Base-by-base conservation (phyloP, 257 asterid genomes). In the Solanum etuberosum region DNA sequence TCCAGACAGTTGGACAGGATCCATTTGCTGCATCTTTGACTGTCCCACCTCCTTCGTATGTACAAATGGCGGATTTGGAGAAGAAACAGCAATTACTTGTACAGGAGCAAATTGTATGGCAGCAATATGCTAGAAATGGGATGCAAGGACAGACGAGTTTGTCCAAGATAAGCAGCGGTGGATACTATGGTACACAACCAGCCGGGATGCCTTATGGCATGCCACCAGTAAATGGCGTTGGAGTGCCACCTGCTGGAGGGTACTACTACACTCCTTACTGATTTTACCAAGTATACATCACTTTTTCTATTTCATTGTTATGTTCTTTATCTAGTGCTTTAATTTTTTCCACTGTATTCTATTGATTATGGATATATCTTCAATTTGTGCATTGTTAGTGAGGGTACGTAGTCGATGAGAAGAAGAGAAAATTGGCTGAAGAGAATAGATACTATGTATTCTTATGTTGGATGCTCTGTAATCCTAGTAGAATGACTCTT, bases 61-160 rank as follows among this genome's bases (percentile, higher is more conserved):
- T 95, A 83, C 98, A 95, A 90, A 94, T 95, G 97, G 91, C 98
- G 0, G 98, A 94, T 81, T 92, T 95, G 96, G 95, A 95, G 89
- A 93, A 94, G 91, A 95, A 95, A 91, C 96, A 95, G 88, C 95
- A 92, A 16, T 51, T 94, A 34, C 86, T 95, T n/a, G 89, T 89
- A 87, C 98, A 95, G 88, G 98, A 95, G 80, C 98, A 95, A 89
- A 82, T 90, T 84, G 91, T 93, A 32, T 95, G 98, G 98, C 94
- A 95, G 71, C 95, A 94, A 89, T 95, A 95, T 35, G 88, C 97
- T 8, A 88, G 91, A 86, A 91, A 90, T 6, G 98, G 98, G 32
- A 93, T 94, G 98, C 97, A 89, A 77, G 98, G 98, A 42, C 97
- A 94, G 88, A 67, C 93, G 32, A 94, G 96, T 85, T 90, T 95